Evolutionary conservation across 768 basidiomycete genomes (phyloP), one percentile per base, ranked within the genome.

Genomic region (Hirschioporus abietinus): DNA sequence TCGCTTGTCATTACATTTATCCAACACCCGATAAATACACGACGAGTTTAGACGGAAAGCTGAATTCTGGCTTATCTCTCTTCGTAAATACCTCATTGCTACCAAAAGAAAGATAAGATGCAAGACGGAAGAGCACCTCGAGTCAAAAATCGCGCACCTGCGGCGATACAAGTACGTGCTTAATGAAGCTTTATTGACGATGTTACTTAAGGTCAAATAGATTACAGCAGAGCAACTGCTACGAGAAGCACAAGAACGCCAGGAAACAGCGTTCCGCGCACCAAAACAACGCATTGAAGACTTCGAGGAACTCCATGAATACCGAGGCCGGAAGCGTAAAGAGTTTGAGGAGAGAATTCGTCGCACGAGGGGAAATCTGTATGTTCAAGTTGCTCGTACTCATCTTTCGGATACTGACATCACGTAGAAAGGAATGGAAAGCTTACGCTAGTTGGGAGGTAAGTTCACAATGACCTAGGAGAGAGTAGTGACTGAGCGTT

Each of bases 141-240:
- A 66, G 95, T 99, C 70, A 96, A 96, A 84, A 99, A 99, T 78
- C 86, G 96, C 64, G 96, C 96, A 20, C 91, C 96, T 57, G 96
- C 96, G 63, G 91, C 94, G 67, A 83, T 98, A 68, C 95, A 96
- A 78, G 94, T 92, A 64, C 69, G 86, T 76, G 65, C 35, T 62
- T 64, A 36, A 58, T 35, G 17, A 26, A 25, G 35, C 52, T 35
- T 63, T 34, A 10, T 26, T 52, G 59, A 35, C 20, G 26, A 36
- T 58, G 3, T 36, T 59, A 57, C 66, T 62, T 18, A 61, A 30
- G 30, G 6, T 61, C 15, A 15, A 24, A 24, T 61, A 98, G 94
- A 96, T 99, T 79, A 99, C 97, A 66, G 94, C 97, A 17, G 97
- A 99, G 79, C 97, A 99, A 79, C 88, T 99, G 58, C 83, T 99